Conservation (phyloP, 2,329 filamentous ascomycete genomes). For the Fusarium sp. region DNA sequence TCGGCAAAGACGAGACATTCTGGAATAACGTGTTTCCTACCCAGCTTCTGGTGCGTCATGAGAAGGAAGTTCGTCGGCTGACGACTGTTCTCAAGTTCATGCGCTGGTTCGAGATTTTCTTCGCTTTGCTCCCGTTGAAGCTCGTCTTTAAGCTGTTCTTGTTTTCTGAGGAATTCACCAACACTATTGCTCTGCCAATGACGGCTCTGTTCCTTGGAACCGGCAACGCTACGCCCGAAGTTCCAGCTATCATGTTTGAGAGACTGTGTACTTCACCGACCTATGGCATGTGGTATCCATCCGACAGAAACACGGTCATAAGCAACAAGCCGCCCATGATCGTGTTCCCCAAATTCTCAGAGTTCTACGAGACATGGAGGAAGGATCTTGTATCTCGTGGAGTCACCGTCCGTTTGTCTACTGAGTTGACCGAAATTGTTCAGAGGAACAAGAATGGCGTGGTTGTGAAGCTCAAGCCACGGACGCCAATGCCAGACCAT, state of each 20-base stretch:
- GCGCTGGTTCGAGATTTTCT: slow-evolving; percentile 36
- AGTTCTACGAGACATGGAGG: slow-evolving; percentile 22
- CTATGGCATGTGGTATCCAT: slow-evolving; percentile 34
- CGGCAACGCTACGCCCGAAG: slow-evolving; percentile 28
- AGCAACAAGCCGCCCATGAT: slow-evolving; percentile 34
- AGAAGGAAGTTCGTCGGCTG: slow-evolving; percentile 26
- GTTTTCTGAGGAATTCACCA: slow-evolving; percentile 32
- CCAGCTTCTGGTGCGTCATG: slow-evolving; percentile 5
- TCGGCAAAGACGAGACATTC: slow-evolving; percentile 27
- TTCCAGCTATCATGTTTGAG: slow-evolving; percentile 32
- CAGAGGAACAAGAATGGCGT: slow-evolving; percentile 24
- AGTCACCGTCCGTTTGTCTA: slow-evolving; percentile 15
- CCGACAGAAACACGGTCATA: slow-evolving; percentile 16
- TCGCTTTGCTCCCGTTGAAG: slow-evolving; percentile 11
- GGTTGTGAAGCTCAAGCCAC: slow-evolving; percentile 18
- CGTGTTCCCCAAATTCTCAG: slow-evolving; percentile 31
- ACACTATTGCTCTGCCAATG: slow-evolving; percentile 29
- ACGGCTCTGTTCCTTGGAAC: slow-evolving; percentile 28
- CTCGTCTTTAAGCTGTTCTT: slow-evolving; percentile 25
- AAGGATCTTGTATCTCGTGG: slow-evolving; percentile 26
- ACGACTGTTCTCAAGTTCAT: slow-evolving; percentile 32
- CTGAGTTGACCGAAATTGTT: slow-evolving; percentile 27
- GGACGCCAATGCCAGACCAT: slow-evolving; percentile 23
- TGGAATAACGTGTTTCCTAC: slow-evolving; percentile 36
- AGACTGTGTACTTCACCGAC: slow-evolving; percentile 24